phyloP scores from a whole-genome alignment of 768 basidiomycete species.

The Fomitopsis serialis region DNA sequence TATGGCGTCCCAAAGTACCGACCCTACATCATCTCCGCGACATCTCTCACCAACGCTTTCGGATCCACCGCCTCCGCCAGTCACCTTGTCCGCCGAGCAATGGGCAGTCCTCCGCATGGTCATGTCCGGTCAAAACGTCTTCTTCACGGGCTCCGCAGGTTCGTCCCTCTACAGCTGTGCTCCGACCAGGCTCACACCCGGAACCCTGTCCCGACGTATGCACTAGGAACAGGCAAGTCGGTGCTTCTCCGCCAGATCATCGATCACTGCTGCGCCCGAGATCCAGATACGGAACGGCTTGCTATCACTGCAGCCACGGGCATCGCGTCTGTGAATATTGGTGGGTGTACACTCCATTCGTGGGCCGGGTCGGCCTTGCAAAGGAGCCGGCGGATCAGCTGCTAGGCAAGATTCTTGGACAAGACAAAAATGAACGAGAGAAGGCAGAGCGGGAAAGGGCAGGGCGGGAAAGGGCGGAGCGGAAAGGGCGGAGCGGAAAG shows the following conservation, averaged over 20 bases:
- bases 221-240: constrained; percentile 74
- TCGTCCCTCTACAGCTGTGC: too few species aligned
- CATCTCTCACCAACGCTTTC: too few species aligned
- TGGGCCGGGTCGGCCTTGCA: constrained; percentile 82
- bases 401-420: constrained; percentile 46
- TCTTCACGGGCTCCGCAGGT: constrained; percentile 88
- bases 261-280: constrained; percentile 26
- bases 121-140: constrained; percentile 57
- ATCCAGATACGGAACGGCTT: constrained; percentile 24
- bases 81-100: constrained; percentile 48
- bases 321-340: constrained; percentile 77
- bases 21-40: too few species aligned
- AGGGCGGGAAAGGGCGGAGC: background rate
- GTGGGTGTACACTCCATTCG: constrained; percentile 72
- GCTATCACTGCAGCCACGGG: constrained; percentile 79
- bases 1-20: too few species aligned
- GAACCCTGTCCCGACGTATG: too few species aligned
- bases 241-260: constrained; percentile 78
- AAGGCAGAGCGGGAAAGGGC: background rate
- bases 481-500: background rate
- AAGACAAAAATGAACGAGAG: constrained; percentile 23
- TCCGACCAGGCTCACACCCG: too few species aligned
- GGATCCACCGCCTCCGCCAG: background rate
- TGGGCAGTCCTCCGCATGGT: constrained; percentile 44
- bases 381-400: constrained; percentile 48